Base-by-base conservation (phyloP, 805 yeast genomes). In the Cephaloascus albidus region DNA sequence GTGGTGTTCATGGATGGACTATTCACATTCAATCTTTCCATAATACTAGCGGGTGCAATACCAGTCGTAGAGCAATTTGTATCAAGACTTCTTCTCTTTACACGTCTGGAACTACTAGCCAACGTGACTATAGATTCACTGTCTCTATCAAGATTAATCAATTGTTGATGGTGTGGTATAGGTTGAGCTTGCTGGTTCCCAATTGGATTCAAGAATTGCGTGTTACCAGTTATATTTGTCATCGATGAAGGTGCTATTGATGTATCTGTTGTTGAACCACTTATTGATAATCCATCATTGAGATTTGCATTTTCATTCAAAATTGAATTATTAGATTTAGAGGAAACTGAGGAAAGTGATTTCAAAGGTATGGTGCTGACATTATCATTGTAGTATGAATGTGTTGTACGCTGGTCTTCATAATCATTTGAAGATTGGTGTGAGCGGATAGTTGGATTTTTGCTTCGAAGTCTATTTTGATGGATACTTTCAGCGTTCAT, bases 1-100 rank as follows among this genome's bases (percentile, higher is more conserved):
- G 61, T 53, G 2, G 53, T 54, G 12, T 23, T 23, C 26, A 20
- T 2, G 65, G 61, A 20, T 12, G 36, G 36, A 20, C 27, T 18
- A 18, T 57, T 57, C 27, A 55, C 59, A 20, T 55, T 43, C 23
- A 74, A 58, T 38, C 81, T 60, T 46, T 78, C 86, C 60, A 78
- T 60, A 8, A 81, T 77, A 45, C 83, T 75, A n/a, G 85, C 82
- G 0, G 88, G 87, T 1, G 87, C 77, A 15, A 81, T 80, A 0
- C 86, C 86, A 20, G 77, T 65, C 0, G 83, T 76, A 38, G 83
- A 75, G 17, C 85, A 75, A 46, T 77, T 80, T 3, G 82, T 72
- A 20, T 74, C 72, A 26, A 64, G 54, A 43, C 70, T 63, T 40
- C 71, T 52, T 43, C 72, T 52, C 38, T 71, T 51, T 10, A 52